Evolutionary conservation across 2,329 filamentous ascomycete species (phyloP).

Genomic region (Colletotrichum agaves): DNA sequence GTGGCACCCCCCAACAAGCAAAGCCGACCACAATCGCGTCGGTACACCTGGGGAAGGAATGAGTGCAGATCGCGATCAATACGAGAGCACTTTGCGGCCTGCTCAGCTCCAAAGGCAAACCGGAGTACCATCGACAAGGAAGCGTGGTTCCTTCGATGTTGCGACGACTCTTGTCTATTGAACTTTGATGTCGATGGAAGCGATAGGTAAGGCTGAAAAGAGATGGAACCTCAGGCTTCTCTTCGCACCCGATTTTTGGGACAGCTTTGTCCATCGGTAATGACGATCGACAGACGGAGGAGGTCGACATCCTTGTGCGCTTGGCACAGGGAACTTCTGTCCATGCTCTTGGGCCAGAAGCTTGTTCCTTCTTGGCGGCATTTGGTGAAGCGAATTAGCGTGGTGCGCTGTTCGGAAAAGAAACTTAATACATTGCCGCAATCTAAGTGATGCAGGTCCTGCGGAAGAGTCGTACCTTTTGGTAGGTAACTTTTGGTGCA

Average conservation of each 20-base stretch:
- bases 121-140: conserved; percentile 6
- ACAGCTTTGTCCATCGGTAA: neutral
- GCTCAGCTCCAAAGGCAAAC: neutral
- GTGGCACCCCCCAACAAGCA: neutral
- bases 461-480: no score
- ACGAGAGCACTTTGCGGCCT: neutral
- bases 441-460: no score
- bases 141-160: neutral
- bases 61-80: conserved; percentile 27
- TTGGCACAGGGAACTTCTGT: neutral
- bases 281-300: neutral
- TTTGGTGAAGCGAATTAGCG: neutral
- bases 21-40: conserved; percentile 8
- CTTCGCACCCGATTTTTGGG: neutral
- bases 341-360: neutral
- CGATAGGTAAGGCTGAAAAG: conserved; percentile 1
- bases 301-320: neutral
- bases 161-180: neutral
- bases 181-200: neutral
- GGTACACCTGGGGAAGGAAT: neutral
- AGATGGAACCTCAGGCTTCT: neutral
- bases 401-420: no score
- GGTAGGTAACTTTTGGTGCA: no score
- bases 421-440: no score
- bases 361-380: neutral